phyloP scores from a whole-genome alignment of 2,329 filamentous ascomycete genomes.

The Cercospora beticola region DNA sequence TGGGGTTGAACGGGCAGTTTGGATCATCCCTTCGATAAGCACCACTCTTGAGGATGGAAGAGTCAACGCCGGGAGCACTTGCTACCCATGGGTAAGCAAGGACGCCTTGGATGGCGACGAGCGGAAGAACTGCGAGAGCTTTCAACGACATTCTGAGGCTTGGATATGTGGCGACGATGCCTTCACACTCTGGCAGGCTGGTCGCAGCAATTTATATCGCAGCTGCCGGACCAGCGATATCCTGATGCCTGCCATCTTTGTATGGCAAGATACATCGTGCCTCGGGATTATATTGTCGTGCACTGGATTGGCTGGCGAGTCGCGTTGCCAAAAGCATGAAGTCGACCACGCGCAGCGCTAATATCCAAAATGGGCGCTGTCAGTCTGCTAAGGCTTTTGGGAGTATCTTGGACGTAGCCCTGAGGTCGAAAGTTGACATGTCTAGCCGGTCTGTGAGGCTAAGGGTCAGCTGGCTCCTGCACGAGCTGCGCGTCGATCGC shows the following conservation, averaged over 20 bases:
- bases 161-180: not conserved
- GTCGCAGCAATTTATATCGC: not conserved
- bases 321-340: not conserved
- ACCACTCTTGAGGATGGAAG: constrained; percentile 22
- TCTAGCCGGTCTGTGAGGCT: not conserved
- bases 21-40: constrained; percentile 10
- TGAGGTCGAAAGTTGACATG: not conserved
- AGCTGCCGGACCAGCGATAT: not conserved
- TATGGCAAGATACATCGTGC: not conserved
- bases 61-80: constrained; percentile 40
- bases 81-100: constrained; percentile 37
- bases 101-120: not conserved
- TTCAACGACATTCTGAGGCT: not conserved
- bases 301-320: not conserved
- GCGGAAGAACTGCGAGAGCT: not conserved
- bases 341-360: not conserved
- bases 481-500: not conserved
- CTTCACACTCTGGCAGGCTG: not conserved
- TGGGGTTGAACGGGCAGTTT: constrained; percentile 42
- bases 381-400: not conserved
- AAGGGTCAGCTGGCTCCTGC: not conserved
- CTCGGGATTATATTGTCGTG: not conserved
- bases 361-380: not conserved
- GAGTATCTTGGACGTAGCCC: not conserved
- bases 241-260: not conserved